phyloP scores from a whole-genome alignment of 75 land plant species.

The Sequoia sempervirens region DNA sequence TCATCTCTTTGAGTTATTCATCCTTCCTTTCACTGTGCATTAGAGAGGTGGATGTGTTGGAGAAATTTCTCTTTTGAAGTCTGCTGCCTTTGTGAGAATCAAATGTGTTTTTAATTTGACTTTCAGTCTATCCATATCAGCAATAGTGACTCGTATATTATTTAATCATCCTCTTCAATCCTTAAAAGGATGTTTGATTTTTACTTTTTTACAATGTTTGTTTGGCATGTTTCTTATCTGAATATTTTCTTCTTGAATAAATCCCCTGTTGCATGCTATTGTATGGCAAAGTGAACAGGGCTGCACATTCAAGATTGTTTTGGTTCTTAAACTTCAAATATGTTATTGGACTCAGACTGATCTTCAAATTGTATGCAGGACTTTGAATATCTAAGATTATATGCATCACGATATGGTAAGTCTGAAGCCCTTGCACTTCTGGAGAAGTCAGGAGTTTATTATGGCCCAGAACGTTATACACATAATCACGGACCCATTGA shows the following conservation, averaged over 20 bases:
- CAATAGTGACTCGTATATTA: neutral
- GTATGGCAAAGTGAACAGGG: neutral
- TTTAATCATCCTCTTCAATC: neutral
- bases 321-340: neutral
- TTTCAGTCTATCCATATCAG: neutral
- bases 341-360: neutral
- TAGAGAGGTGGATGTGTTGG: too few species aligned
- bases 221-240: neutral
- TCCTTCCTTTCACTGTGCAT: too few species aligned
- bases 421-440: conserved; percentile 70
- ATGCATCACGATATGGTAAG: conserved; percentile 75
- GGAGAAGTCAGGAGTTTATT: conserved; percentile 83
- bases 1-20: neutral
- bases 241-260: neutral
- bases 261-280: neutral
- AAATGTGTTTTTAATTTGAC: neutral
- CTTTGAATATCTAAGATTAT: conserved; percentile 78
- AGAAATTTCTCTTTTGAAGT: neutral
- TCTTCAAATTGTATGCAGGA: conserved; percentile 46
- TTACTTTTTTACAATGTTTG: neutral
- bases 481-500: conserved; percentile 84
- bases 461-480: conserved; percentile 88
- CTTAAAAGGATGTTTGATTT: neutral
- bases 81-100: neutral
- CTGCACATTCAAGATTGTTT: neutral